Base-by-base conservation (phyloP, 2,329 filamentous ascomycete genomes). In the Myriosclerotinia duriaeana region DNA sequence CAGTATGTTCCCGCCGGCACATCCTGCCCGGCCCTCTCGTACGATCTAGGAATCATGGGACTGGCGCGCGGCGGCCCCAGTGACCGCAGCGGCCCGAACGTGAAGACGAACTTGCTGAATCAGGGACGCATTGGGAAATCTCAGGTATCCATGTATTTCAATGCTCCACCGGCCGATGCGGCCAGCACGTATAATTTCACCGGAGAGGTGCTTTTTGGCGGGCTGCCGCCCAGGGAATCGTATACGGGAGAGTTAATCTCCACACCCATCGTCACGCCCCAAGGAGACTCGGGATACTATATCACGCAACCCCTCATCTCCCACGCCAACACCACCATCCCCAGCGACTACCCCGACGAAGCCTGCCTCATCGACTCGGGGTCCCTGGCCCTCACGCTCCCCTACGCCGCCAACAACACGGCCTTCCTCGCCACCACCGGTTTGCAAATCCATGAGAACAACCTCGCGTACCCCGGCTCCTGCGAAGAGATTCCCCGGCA, bases 291-390 rank as follows among this genome's bases (percentile, higher is more conserved):
- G 12, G 40, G 40, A 15, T 64, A 64, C 4, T 58, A 58, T 20
- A 17, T 64, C 8, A n/a, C 50, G 12, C 62, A 50, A 2, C 62
- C 52, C 0, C 9, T 3, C 0, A 15, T 64, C 2, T 17, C 26
- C 12, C 52, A 58, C 5, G 40, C 11, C 7, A 38, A 48, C 5
- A 15, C 14, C 0, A 48, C 12, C 4, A 58, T 64, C 15, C 40
- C n/a, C 0, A 12, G 30, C 6, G 52, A 64, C 7, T 38, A 36
- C 8, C 26, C 62, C 1, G 17, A 40, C 15, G 30, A 5, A 2
- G 48, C 52, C 15, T 64, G 62, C 46, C 14, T 56, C 1, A 38
- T 64, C 0, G 62, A 64, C 17, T 64, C 62, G 0, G 62, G 62
- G 3, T 58, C 53, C 8, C 8, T 64, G 1, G 14, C 20, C 5